Evolutionary conservation across 768 basidiomycete genomes (phyloP).

Genomic region (Serendipita sp.): DNA sequence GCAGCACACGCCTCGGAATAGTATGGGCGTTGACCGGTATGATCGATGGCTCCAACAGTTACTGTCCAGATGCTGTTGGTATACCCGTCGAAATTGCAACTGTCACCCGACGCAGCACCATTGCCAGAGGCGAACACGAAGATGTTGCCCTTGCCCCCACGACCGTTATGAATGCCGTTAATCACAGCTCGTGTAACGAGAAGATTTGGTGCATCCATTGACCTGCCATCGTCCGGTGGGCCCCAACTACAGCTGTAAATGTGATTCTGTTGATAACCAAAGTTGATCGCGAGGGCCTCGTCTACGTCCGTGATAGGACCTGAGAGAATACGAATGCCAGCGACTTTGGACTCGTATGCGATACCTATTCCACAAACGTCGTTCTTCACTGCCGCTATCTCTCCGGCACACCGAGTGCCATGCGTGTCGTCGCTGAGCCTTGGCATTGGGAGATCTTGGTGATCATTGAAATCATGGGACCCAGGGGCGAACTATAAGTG

Average conservation of each 20-base stretch:
- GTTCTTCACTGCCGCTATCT: slow-evolving; percentile 87
- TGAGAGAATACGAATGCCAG: slow-evolving; percentile 89
- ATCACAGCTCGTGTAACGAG: slow-evolving; percentile 88
- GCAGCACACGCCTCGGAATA: slow-evolving; percentile 98
- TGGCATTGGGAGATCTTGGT: slow-evolving; percentile 73
- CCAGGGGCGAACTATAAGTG: slow-evolving; percentile 54
- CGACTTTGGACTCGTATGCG: slow-evolving; percentile 79
- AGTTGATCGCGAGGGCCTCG: slow-evolving; percentile 90
- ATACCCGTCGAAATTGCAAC: slow-evolving; percentile 99
- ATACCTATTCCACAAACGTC: slow-evolving; percentile 89
- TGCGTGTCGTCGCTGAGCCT: slow-evolving; percentile 85
- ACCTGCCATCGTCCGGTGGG: slow-evolving; percentile 83
- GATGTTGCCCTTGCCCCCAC: slow-evolving; percentile 77
- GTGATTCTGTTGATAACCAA: slow-evolving; percentile 77
- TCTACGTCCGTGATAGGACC: slow-evolving; percentile 90
- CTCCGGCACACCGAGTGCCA: slow-evolving; percentile 95
- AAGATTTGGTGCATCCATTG: slow-evolving; percentile 88
- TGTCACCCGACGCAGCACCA: slow-evolving; percentile 78
- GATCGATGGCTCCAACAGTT: slow-evolving; percentile 90
- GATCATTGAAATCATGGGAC: slow-evolving; percentile 95
- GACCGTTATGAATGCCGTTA: slow-evolving; percentile 83
- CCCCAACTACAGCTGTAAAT: slow-evolving; percentile 98
- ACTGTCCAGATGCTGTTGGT: slow-evolving; percentile 96
- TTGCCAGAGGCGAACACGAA: slow-evolving; percentile 98
- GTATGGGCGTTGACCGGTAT: slow-evolving; percentile 85